A percentile compares a stretch with the other conserved stretches of the same genome.
phyloP scores from a whole-genome alignment of 1,284 basidiomycete species.

The Apiotrichum akiyoshidainum region DNA sequence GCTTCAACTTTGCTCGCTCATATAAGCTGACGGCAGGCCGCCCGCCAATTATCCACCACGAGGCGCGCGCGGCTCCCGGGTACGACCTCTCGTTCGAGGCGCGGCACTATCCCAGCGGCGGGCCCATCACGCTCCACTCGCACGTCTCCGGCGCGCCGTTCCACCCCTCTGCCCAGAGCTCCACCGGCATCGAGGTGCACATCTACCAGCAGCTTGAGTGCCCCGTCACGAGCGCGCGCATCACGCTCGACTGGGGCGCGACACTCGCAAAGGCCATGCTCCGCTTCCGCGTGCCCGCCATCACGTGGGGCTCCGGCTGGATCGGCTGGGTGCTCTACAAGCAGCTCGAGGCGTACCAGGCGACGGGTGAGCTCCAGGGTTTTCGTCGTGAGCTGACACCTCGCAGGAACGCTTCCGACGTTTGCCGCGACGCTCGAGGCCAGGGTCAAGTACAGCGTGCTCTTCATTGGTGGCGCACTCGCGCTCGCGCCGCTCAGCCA shows the following conservation, averaged over 20 bases:
- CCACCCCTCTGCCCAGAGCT: conserved; percentile 38
- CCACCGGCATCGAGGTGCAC: conserved; percentile 25
- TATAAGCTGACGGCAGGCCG: conserved; percentile 12
- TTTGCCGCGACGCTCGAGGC: background rate
- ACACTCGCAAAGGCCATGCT: conserved; percentile 65
- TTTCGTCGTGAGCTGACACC: too few relatives aligned
- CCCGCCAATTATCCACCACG: conserved; percentile 24
- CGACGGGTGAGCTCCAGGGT: background rate
- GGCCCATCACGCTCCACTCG: conserved; percentile 63
- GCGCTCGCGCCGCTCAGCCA: background rate
- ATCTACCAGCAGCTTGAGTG: conserved; percentile 49
- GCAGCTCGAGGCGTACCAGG: conserved; percentile 13
- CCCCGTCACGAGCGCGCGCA: conserved; percentile 52
- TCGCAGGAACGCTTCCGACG: background rate
- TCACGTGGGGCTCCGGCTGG: conserved; percentile 69
- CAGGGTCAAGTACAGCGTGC: background rate
- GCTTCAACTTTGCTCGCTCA: background rate
- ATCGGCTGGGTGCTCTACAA: conserved; percentile 59
- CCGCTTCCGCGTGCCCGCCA: conserved; percentile 67
- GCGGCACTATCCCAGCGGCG: conserved; percentile 62
- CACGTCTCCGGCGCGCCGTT: conserved; percentile 67
- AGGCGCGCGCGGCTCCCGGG: conserved; percentile 57
- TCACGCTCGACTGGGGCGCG: conserved; percentile 65
- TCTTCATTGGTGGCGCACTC: background rate
- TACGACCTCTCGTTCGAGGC: conserved; percentile 63